Evolutionary conservation across 192 early-diverging fungal genomes (phyloP), one percentile per base, ranked within the genome.

Genomic region (Gaertneriomyces sp.): DNA sequence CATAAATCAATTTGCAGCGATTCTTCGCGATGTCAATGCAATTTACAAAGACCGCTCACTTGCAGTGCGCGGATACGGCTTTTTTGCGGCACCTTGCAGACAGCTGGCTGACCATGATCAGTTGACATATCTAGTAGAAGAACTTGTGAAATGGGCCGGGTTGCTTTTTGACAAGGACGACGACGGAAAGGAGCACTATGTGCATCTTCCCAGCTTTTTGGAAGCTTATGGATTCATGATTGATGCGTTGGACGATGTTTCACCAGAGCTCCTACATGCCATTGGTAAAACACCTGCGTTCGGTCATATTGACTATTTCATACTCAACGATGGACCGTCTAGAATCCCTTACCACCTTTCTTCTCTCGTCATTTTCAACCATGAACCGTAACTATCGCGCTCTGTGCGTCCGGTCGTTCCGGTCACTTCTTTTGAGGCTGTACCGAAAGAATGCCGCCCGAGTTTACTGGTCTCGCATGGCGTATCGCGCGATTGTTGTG

Each of bases 51-150:
- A 78, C 39, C 60, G 88, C 19, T 88, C 88, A 4, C 72, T 88
- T 0, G 85, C 85, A n/a, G 79, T 91, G 50, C 79, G 84, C 58
- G 86, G 85, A 16, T 80, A 87, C 56, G 90, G 90, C 6, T 81
- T 86, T 54, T 85, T 91, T 65, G 81, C 88, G 1, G 74, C 70
- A 10, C 83, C 81, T 14, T 85, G 78, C 60, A 85, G 74, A 45
- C 61, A 62, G n/a, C 72, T 80, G 6, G 66, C 83, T 46, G 64
- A 70, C 1, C 72, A 70, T 39, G 77, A 74, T 19, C 77, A 79
- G n/a, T 64, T 87, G 7, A 61, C 72, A 14, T 17, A 56, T 9
- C 64, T 91, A 4, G 60, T 83, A 7, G 60, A 77, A 0, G 58
- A 72, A 14, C 67, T 89, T 4, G 68, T 86, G 16, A 73, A 76